These are phyloP conservation scores for Starmerella bombicola DNA, from an alignment of 805 yeast species.

Conservation along the genomic window DNA sequence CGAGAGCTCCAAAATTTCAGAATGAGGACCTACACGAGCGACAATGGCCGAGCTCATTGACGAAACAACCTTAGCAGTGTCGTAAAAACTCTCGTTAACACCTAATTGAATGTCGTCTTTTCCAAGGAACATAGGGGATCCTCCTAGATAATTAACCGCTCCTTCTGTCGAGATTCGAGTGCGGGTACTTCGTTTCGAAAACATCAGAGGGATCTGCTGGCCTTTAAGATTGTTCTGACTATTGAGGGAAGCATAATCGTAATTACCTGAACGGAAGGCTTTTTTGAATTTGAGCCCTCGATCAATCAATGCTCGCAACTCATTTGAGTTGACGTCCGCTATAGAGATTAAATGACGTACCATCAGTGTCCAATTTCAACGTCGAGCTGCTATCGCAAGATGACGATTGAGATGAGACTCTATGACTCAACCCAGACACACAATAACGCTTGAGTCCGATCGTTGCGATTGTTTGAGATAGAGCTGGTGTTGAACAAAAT, in stretches of 20 bases:
- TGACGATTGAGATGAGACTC: too few relatives aligned
- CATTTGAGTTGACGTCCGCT: conserved; percentile 60
- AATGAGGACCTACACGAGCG: conserved; percentile 85
- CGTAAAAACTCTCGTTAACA: conserved; percentile 81
- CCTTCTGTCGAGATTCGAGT: conserved; percentile 92
- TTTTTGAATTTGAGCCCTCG: conserved; percentile 61
- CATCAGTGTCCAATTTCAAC: too few relatives aligned
- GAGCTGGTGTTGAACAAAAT: too few relatives aligned
- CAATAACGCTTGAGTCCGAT: too few relatives aligned
- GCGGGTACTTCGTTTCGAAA: conserved; percentile 87
- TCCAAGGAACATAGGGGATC: conserved; percentile 91
- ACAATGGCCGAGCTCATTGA: conserved; percentile 95
- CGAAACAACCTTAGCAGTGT: conserved; percentile 76
- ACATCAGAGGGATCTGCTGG: conserved; percentile 68
- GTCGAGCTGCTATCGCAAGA: too few relatives aligned
- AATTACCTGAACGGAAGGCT: conserved; percentile 25
- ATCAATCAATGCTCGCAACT: conserved; percentile 55
- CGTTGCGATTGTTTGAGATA: too few relatives aligned
- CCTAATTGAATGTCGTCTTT: conserved; percentile 95
- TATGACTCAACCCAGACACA: too few relatives aligned
- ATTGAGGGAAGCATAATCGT: conserved; percentile 33
- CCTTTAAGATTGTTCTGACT: conserved; percentile 57
- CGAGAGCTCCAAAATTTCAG: conserved; percentile 67
- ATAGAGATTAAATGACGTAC: conserved; percentile 63
- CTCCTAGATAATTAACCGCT: conserved; percentile 86